These are phyloP conservation scores for Amaranthus cruentus DNA, from an alignment of 148 eudicot species.

Conservation along the genomic window DNA sequence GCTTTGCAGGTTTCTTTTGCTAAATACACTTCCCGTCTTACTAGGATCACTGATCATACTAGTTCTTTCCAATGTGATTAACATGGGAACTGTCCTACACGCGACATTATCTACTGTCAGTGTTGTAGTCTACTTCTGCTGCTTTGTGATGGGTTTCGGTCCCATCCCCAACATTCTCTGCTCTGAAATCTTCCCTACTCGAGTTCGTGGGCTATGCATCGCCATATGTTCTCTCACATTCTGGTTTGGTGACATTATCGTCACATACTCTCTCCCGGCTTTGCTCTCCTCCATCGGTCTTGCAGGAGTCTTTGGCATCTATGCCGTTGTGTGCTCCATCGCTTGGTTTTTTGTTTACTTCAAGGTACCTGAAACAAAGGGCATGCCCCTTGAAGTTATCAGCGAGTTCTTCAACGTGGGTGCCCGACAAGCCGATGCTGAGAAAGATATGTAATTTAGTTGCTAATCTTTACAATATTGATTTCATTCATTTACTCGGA, in stretches of 20 bases:
- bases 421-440: slow-evolving; percentile 45
- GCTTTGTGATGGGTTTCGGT: slow-evolving; percentile 83
- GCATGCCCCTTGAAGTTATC: slow-evolving; percentile 87
- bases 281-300: slow-evolving; percentile 71
- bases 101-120: slow-evolving; percentile 65
- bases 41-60: slow-evolving; percentile 45
- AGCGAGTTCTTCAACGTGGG: slow-evolving; percentile 81
- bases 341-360: slow-evolving; percentile 69
- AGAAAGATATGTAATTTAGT: slow-evolving; percentile 17
- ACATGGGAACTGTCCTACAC: slow-evolving; percentile 37
- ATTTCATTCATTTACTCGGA: slow-evolving; percentile 1
- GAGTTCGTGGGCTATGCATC: slow-evolving; percentile 81
- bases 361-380: slow-evolving; percentile 83
- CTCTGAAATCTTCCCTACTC: slow-evolving; percentile 77
- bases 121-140: slow-evolving; percentile 71
- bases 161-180: slow-evolving; percentile 87
- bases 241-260: slow-evolving; percentile 73
- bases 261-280: slow-evolving; percentile 70
- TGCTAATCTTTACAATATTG: neutral
- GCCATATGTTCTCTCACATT: slow-evolving; percentile 85
- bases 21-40: slow-evolving; percentile 60
- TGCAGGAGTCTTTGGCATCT: slow-evolving; percentile 72
- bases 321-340: slow-evolving; percentile 56
- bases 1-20: slow-evolving; percentile 56
- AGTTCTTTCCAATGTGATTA: slow-evolving; percentile 48